Evolutionary conservation across 148 eudicot genomes (phyloP).

Genomic region (Agrostemma githago): DNA sequence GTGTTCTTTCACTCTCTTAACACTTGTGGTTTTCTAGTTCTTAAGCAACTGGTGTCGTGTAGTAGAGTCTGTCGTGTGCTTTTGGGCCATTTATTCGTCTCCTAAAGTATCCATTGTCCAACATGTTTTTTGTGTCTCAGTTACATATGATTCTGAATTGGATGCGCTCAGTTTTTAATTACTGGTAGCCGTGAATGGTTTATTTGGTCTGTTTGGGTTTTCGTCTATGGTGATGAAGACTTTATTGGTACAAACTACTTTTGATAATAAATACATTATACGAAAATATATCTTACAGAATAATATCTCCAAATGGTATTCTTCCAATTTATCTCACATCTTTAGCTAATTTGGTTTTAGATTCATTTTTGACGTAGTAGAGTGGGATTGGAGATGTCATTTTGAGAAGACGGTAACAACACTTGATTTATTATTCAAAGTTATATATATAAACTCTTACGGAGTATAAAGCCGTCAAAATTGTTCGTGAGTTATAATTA

Average conservation of each 20-base stretch:
- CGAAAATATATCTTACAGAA: no score
- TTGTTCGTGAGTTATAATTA: no score
- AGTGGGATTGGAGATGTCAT: not conserved
- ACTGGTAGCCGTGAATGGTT: not conserved
- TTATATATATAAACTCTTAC: no score
- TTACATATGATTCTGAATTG: not conserved
- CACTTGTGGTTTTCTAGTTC: conserved; percentile 1
- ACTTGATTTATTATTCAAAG: not conserved
- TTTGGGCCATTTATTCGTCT: not conserved
- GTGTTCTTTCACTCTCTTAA: conserved; percentile 15
- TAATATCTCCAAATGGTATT: not conserved
- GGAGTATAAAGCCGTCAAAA: no score
- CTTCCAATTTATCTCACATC: not conserved
- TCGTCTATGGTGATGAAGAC: not conserved
- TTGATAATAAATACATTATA: not conserved
- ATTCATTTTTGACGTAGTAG: not conserved
- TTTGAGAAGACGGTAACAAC: not conserved
- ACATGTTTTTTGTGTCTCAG: conserved; percentile 2
- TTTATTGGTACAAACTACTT: not conserved
- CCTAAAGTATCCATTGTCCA: not conserved
- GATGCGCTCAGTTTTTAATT: not conserved
- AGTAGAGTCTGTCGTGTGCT: not conserved
- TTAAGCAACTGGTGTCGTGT: conserved; percentile 14
- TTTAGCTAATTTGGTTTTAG: not conserved
- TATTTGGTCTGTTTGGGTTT: not conserved